Conservation (phyloP, 257 asterid species). For the Orobanche coerulescens region DNA sequence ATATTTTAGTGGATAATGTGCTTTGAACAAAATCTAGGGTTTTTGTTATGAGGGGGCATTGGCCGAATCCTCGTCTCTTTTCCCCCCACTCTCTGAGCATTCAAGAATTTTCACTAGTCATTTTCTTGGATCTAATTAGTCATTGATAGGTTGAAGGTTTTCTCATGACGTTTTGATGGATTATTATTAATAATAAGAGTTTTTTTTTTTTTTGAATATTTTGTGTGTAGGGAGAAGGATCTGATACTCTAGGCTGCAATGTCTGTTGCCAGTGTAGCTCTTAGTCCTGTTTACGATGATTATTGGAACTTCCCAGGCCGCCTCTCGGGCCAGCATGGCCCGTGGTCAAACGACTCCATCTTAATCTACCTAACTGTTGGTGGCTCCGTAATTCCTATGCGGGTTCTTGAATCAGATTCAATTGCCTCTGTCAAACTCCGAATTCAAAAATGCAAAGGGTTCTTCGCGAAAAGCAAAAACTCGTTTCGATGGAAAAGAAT, state of each 20-base stretch:
- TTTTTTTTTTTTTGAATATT: not conserved
- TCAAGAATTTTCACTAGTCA: not conserved
- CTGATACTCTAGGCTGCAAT: conserved; percentile 36
- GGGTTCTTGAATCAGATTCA: conserved; percentile 62
- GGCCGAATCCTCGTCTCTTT: not conserved
- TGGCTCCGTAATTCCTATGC: conserved; percentile 61
- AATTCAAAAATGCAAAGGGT: conserved; percentile 50
- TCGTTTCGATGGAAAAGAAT: conserved; percentile 73
- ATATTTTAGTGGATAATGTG: conserved; percentile 1
- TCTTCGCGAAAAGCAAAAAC: conserved; percentile 61
- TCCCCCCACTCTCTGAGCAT: not conserved
- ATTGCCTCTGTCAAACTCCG: conserved; percentile 71
- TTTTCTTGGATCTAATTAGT: conserved; percentile 8
- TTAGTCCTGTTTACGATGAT: conserved; percentile 55
- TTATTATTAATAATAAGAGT: conserved; percentile 9
- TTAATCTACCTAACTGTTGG: conserved; percentile 54
- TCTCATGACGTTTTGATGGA: conserved; percentile 15
- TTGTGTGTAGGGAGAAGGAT: conserved; percentile 27
- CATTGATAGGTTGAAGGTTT: conserved; percentile 6
- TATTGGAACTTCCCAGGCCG: conserved; percentile 46
- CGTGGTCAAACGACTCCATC: conserved; percentile 47
- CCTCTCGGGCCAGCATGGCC: conserved; percentile 29
- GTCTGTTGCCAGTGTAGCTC: conserved; percentile 72
- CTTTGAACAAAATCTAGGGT: conserved; percentile 5
- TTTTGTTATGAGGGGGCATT: conserved; percentile 19